phyloP scores from a whole-genome alignment of 371 early-diverging fungal genomes.

The Actinomortierella ambigua region DNA sequence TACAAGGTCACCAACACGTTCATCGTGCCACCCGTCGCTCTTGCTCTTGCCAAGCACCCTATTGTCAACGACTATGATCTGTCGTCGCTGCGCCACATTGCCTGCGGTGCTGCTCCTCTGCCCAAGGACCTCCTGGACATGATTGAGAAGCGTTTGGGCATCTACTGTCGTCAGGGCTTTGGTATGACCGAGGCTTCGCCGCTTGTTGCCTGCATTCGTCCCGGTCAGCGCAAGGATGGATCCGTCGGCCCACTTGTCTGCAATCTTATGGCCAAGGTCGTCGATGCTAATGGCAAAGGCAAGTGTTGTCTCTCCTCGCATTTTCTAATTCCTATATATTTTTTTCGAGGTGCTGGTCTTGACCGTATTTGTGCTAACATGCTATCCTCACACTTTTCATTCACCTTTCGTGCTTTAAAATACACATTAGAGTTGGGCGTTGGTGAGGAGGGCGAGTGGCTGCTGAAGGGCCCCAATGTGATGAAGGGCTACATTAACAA shows the following conservation, averaged over 20 bases:
- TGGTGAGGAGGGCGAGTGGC: slow-evolving; percentile 72
- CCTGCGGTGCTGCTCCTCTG: slow-evolving; percentile 87
- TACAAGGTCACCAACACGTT: slow-evolving; percentile 72
- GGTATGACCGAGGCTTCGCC: slow-evolving; percentile 75
- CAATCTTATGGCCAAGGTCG: slow-evolving; percentile 69
- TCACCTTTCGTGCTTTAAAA: not conserved
- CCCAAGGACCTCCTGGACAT: slow-evolving; percentile 59
- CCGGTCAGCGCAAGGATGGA: slow-evolving; percentile 50
- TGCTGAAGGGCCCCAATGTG: slow-evolving; percentile 82
- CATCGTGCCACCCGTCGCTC: slow-evolving; percentile 83
- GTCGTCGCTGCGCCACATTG: slow-evolving; percentile 59
- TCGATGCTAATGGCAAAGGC: slow-evolving; percentile 62
- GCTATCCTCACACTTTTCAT: too few relatives aligned
- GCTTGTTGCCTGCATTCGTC: slow-evolving; percentile 38
- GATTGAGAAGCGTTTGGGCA: slow-evolving; percentile 56
- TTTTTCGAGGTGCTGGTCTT: too few relatives aligned
- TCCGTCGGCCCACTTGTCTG: slow-evolving; percentile 74
- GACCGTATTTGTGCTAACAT: not conserved
- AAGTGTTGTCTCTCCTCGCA: not conserved
- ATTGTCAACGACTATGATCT: slow-evolving; percentile 72
- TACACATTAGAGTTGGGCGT: slow-evolving; percentile 52
- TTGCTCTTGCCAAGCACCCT: slow-evolving; percentile 68
- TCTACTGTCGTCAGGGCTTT: slow-evolving; percentile 73
- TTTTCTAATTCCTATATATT: not conserved
- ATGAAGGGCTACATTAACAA: slow-evolving; percentile 82